Conservation (phyloP, 768 basidiomycete genomes). For the Boletus subcaerulescens region DNA sequence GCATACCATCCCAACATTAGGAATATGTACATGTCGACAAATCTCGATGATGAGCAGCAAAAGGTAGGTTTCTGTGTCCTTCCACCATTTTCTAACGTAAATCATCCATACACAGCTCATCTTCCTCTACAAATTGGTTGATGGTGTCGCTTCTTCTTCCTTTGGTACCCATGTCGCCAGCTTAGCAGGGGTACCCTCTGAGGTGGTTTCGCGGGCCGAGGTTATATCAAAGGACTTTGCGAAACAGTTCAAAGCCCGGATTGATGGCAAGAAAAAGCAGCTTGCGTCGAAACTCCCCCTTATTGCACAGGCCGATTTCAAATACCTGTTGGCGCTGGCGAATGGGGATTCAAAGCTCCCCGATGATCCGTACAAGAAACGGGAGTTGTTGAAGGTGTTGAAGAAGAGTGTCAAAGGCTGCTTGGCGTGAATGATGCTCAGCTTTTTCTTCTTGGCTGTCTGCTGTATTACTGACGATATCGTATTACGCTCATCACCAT, state of each 20-base stretch:
- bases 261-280: slow-evolving; percentile 54
- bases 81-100: not conserved
- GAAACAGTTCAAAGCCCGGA: slow-evolving; percentile 77
- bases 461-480: slow-evolving; percentile 16
- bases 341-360: slow-evolving; percentile 52
- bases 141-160: slow-evolving; percentile 82
- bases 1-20: slow-evolving; percentile 88
- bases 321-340: slow-evolving; percentile 66
- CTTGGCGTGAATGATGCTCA: slow-evolving; percentile 12
- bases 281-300: slow-evolving; percentile 66
- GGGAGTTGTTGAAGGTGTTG: slow-evolving; percentile 53
- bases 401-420: slow-evolving; percentile 41
- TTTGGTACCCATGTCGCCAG: slow-evolving; percentile 95
- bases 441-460: not conserved
- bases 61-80: slow-evolving; percentile 49
- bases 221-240: slow-evolving; percentile 84
- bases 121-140: slow-evolving; percentile 92
- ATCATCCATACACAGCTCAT: slow-evolving; percentile 53
- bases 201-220: slow-evolving; percentile 87
- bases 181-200: slow-evolving; percentile 84
- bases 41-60: slow-evolving; percentile 88
- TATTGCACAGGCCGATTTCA: slow-evolving; percentile 86
- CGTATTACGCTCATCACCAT: not conserved
- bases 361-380: slow-evolving; percentile 48
- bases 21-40: slow-evolving; percentile 94